These are phyloP conservation scores for Pharnaceum exiguum DNA, from an alignment of 148 eudicot species.

Conservation along the genomic window DNA sequence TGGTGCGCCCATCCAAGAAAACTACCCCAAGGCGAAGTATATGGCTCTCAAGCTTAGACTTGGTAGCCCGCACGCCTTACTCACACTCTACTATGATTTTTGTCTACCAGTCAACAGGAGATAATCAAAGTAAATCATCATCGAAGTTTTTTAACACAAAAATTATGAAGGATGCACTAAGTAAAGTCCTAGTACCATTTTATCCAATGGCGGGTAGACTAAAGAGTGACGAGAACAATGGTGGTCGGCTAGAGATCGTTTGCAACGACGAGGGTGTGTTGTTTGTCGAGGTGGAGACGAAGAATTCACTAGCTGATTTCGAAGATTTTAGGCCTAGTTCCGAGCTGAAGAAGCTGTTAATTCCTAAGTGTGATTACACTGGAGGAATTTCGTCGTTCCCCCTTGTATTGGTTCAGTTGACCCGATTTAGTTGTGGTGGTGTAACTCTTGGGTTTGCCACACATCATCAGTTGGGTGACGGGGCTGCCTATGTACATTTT, in stretches of 20 bases:
- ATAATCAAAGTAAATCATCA: background rate
- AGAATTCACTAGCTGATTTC: background rate
- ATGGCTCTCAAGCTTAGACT: conserved; percentile 1
- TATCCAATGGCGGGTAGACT: conserved; percentile 12
- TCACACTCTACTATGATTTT: conserved; percentile 2
- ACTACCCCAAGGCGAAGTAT: background rate
- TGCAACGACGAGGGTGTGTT: conserved; percentile 6
- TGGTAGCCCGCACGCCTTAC: background rate
- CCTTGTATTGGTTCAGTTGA: conserved; percentile 7
- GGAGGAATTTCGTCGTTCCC: background rate
- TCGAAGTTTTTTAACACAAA: background rate
- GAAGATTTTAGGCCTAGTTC: background rate
- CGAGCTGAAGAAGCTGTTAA: background rate
- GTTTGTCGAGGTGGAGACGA: conserved; percentile 11
- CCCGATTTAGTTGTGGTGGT: conserved; percentile 13
- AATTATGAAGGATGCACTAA: conserved; percentile 8
- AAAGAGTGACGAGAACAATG: background rate
- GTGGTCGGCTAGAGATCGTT: background rate
- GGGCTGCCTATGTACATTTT: conserved; percentile 1
- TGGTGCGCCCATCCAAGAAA: background rate
- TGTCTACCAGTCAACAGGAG: no score
- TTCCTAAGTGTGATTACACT: conserved; percentile 13
- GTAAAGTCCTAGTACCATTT: conserved; percentile 10
- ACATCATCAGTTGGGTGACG: conserved; percentile 12
- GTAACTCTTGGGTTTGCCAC: conserved; percentile 5